Evolutionary conservation across 1,284 basidiomycete species (phyloP).

Genomic region (Trichosporon asahii): DNA sequence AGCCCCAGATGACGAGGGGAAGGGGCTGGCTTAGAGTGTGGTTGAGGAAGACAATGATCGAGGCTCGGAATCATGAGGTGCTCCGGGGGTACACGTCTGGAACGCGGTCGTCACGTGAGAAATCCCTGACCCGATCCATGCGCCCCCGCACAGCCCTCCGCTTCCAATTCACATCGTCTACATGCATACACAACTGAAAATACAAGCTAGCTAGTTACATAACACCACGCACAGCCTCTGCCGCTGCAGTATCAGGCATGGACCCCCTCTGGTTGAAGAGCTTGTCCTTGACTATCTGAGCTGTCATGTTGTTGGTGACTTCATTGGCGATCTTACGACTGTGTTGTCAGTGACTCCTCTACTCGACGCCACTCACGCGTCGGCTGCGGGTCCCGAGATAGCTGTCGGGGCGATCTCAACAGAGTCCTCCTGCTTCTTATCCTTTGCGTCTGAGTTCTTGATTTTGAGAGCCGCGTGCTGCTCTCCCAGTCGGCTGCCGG

Average conservation of each 20-base stretch:
- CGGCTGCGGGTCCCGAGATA: constrained; percentile 73
- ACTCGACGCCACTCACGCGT: constrained; percentile 60
- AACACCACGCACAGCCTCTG: background rate
- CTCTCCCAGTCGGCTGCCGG: constrained; percentile 24
- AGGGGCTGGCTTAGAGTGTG: background rate
- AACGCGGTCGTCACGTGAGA: constrained; percentile 7
- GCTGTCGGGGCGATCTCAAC: constrained; percentile 53
- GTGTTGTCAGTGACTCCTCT: constrained; percentile 7
- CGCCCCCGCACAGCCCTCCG: background rate
- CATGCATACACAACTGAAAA: background rate
- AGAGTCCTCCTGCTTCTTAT: constrained; percentile 40
- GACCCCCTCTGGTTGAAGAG: constrained; percentile 42
- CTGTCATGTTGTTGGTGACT: constrained; percentile 83
- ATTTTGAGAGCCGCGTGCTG: constrained; percentile 27
- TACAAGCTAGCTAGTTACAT: constrained; percentile 1
- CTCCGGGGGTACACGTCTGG: constrained; percentile 5
- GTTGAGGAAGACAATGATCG: background rate
- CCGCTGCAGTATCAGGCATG: background rate
- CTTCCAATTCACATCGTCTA: background rate
- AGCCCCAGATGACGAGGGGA: background rate
- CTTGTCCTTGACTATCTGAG: constrained; percentile 79
- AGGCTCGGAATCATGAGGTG: constrained; percentile 4
- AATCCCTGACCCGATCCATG: background rate
- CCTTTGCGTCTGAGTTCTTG: constrained; percentile 46
- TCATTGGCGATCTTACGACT: constrained; percentile 67